Evolutionary conservation across 495 filamentous ascomycete genomes (phyloP), one percentile per base, ranked within the genome.

Genomic region (Tuber indicum): DNA sequence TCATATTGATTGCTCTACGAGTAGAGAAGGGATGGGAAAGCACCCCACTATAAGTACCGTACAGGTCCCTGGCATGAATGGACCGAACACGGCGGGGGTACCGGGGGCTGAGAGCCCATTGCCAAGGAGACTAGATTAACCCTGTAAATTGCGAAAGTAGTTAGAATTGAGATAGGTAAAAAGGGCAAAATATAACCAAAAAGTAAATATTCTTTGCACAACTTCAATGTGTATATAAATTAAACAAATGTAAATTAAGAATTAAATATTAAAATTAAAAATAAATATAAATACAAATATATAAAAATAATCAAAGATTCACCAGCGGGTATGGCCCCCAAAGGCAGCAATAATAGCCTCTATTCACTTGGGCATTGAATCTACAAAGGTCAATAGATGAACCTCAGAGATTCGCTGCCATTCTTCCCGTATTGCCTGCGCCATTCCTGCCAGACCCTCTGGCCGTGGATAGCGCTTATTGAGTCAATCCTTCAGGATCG

Each of bases 331-430:
- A 49, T 72, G 75, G 19, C 70, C 75, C 70, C 71, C 47, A 32
- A 62, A 45, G 10, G 71, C 75, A 44, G 70, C 36, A 44, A 76
- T 73, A 26, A 78, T 73, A 17, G 66, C 73, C 19, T 71, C 23
- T 32, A 79, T 73, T 47, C 74, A 52, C 21, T 76, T 49, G n/a
- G 74, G 47, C 74, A 79, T 79, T 71, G 26, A 74, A 79, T 79
- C 71, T 76, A 79, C 58, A 73, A 70, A 73, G 32, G 70, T 49
- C 26, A 69, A 36, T 5, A 79, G 75, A 4, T 79, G 42, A 17
- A 70, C 49, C 23, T 66, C 71, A n/a, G 47, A 70, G 10, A 79
- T 79, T 19, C n/a, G 21, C 39, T 76, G 43, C 77, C 58, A 79
- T 62, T 74, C 70, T 19, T 79, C 52, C 52, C 42, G 3, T 71